Conservation (phyloP, 306 rosid species). For the Corylus heterophylla region DNA sequence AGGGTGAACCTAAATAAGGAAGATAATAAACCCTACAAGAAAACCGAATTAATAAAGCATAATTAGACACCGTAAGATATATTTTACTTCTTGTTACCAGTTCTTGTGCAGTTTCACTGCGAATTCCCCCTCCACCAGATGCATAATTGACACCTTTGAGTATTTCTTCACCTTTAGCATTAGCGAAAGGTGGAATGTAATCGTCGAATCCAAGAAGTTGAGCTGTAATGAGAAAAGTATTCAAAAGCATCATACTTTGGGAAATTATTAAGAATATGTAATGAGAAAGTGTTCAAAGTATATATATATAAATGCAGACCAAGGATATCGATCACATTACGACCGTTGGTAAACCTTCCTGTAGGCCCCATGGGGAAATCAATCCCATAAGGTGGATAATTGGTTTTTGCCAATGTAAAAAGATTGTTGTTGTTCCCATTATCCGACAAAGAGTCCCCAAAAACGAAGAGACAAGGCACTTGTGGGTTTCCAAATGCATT, state of each 20-base stretch:
- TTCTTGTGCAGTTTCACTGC: neutral
- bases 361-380: slow-evolving; percentile 1
- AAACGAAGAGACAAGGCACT: slow-evolving; percentile 21
- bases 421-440: too few species aligned
- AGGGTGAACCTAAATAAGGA: too few species aligned
- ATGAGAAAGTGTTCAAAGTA: too few species aligned
- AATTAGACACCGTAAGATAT: too few species aligned
- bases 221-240: neutral
- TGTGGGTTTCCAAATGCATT: neutral
- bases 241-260: neutral
- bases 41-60: too few species aligned
- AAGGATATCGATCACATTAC: neutral
- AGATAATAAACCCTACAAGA: too few species aligned
- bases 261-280: too few species aligned
- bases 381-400: too few species aligned
- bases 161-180: neutral
- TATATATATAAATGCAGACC: too few species aligned
- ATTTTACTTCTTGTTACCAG: neutral
- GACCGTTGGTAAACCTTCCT: slow-evolving; percentile 16
- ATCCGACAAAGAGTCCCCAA: too few species aligned
- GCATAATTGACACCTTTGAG: slow-evolving; percentile 24
- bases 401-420: too few species aligned
- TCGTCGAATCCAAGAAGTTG: slow-evolving; percentile 2
- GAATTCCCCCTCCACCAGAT: slow-evolving; percentile 24
- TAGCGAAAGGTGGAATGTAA: neutral